These are phyloP conservation scores for Euclidium syriacum DNA, from an alignment of 345 rosid species.

Conservation along the genomic window DNA sequence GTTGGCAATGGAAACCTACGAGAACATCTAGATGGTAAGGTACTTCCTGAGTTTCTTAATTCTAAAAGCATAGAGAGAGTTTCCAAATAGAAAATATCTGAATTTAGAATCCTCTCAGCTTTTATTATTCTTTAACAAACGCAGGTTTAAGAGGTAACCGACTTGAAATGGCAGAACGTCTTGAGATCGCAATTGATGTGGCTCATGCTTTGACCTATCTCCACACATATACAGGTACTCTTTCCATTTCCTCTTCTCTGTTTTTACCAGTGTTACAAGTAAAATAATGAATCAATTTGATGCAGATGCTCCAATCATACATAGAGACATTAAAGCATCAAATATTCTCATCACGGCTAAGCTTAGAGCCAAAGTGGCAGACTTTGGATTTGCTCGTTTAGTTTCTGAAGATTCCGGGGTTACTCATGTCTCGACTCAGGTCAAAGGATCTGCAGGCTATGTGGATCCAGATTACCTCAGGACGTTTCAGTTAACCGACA, in stretches of 20 bases:
- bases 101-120: neutral
- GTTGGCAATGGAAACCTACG: constrained; percentile 72
- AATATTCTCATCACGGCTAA: constrained; percentile 71
- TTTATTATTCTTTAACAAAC: neutral
- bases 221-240: constrained; percentile 73
- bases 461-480: constrained; percentile 79
- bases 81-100: neutral
- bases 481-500: constrained; percentile 71
- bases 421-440: constrained; percentile 75
- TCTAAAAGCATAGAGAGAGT: neutral
- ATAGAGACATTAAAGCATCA: constrained; percentile 85
- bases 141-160: constrained; percentile 57
- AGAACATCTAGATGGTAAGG: constrained; percentile 83
- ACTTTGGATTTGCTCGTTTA: constrained; percentile 83
- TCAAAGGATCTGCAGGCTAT: constrained; percentile 79
- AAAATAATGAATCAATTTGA: neutral
- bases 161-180: constrained; percentile 72
- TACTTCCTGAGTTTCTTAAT: neutral
- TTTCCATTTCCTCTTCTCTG: neutral
- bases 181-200: constrained; percentile 87
- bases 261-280: neutral
- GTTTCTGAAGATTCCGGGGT: constrained; percentile 46
- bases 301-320: constrained; percentile 84
- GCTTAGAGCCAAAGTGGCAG: constrained; percentile 85
- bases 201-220: constrained; percentile 93